Base-by-base conservation (phyloP, 208 protist species). In the Trypanosoma scelopori region DNA sequence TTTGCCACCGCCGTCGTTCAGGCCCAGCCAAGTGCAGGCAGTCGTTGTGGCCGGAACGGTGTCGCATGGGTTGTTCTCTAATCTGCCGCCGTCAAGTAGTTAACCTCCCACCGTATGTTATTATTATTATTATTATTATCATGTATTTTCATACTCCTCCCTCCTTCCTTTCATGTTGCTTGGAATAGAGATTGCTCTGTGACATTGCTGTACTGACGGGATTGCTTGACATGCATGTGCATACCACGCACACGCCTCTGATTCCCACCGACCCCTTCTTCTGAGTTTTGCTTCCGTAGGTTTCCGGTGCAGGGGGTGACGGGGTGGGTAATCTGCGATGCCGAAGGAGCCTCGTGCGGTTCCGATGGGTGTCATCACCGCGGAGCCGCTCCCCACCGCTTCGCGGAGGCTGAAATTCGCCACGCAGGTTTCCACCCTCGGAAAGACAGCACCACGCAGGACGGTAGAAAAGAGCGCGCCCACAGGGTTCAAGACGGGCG, bases 321-420 rank as follows among this genome's bases (percentile, higher is more conserved):
- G 35, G n/a, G 15, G 35, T 18, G 52, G 15, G 35, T 18, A 32
- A 32, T 55, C 27, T 48, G 35, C 25, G 45, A 95, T 93, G 89
- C 89, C 84, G 53, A 93, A 93, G 73, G 85, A 74, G 51, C 42
- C 62, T 0, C 79, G 86, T 18, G 60, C 77, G 39, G 85, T 92
- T 73, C 74, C 89, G 12, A 95, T 95, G 86, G 84, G 86, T 62
- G 76, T 95, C 74, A 93, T 93, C 71, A 82, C 74, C 53, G 85
- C 87, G 9, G 80, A 81, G 69, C 83, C 83, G 25, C 51, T 87
- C 27, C 76, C 79, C 51, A 66, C 75, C 23, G 56, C 76, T 5
- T 73, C 78, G 13, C 65, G 70, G 23, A 91, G 90, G 57, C 79
- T 95, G 25, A 89, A 85, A 60, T 95, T 95, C 43, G 74, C 77